phyloP scores from a whole-genome alignment of 2,329 filamentous ascomycete species.

The Microdochium paspali region DNA sequence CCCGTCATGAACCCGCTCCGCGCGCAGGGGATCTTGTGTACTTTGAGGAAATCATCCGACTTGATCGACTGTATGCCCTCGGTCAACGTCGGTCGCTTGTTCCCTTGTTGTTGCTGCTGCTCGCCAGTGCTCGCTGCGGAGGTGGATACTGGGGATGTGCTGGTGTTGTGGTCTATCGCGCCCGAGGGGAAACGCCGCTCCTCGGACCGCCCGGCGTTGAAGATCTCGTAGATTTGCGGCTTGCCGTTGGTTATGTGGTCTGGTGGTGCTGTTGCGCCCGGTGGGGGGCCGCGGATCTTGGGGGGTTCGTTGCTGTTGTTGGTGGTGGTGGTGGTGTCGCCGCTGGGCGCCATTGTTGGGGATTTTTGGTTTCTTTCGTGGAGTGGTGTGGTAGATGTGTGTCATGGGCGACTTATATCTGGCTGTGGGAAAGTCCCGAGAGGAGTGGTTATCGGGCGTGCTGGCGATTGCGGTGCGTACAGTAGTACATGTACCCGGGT shows the following conservation, averaged over 20 bases:
- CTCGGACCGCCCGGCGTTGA: conserved; percentile 12
- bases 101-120: conserved; percentile 28
- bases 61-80: conserved; percentile 62
- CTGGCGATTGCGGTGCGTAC: too few species aligned
- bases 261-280: conserved; percentile 21
- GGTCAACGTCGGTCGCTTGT: conserved; percentile 31
- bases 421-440: too few species aligned
- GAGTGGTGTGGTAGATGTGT: too few species aligned
- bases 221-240: conserved; percentile 28
- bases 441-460: too few species aligned
- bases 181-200: conserved; percentile 7
- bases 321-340: too few species aligned
- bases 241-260: conserved; percentile 18
- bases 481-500: too few species aligned
- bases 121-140: conserved; percentile 13
- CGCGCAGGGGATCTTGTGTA: conserved; percentile 76
- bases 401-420: too few species aligned
- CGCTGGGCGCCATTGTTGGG: conserved; percentile 24
- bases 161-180: conserved; percentile 2
- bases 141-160: conserved; percentile 9
- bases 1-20: conserved; percentile 75
- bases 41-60: conserved; percentile 56
- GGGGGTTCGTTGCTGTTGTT: conserved; percentile 6
- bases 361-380: too few species aligned
- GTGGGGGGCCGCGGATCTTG: conserved; percentile 19